Base-by-base conservation (phyloP, 148 eudicot species). In the Cornus florida region DNA sequence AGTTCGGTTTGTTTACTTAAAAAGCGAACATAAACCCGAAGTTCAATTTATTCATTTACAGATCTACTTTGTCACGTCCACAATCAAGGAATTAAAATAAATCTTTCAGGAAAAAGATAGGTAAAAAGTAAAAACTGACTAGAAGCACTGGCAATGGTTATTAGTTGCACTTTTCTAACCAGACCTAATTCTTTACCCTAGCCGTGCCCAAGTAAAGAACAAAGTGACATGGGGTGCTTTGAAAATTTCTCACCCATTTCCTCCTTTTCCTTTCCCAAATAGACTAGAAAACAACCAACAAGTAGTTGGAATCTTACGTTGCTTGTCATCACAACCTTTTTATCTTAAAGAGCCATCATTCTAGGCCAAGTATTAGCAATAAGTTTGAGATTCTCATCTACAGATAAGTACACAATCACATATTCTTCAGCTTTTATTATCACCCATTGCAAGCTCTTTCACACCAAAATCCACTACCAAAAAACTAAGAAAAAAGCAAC, bases 231-330 rank as follows among this genome's bases (percentile, higher is more conserved):
- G 7, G 7, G 8, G 48, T 62, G 66, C 9, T 62, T 62, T 1
- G 8, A 19, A 62, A 62, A 20, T 53, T 62, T 62, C 23, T 17
- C 66, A 20, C 19, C 23, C 66, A 19, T 13, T 35, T 38, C 12
- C 4, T 70, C 20, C 38, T 70, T 24, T 3, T 14, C 8, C 71
- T 17, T 35, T 13, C 71, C 71, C 72, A 14, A 19, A 70, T 9
- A 70, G 48, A 70, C 23, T 4, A 0, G 32, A 41, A 68, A 68
- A 68, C 71, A 41, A 31, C 1, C 0, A 48, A 79, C 77, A 73
- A 74, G 82, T 73, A 66, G 82, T 67, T 73, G 33, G 82, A 32
- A 73, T 48, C 72, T 67, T 73, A 13, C 24, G 53, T 24, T 32
- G 53, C 59, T 2, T 16, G 59, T 53, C 19, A 53, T 53, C 59